Evolutionary conservation across 495 filamentous ascomycete genomes (phyloP).

Genomic region (Cladorrhinum samala): DNA sequence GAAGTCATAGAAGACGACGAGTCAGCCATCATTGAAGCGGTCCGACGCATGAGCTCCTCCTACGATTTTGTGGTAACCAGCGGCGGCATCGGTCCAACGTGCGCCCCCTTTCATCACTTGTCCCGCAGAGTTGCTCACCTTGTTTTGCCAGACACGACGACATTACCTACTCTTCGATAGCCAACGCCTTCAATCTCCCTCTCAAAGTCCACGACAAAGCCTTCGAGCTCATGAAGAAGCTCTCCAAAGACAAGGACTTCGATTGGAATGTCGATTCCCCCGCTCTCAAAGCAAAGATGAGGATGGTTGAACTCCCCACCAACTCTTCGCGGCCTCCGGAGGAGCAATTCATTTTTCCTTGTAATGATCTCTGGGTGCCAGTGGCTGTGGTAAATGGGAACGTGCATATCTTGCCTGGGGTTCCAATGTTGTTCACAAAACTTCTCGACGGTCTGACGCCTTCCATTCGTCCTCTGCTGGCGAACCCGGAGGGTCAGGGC

Average conservation of each 20-base stretch:
- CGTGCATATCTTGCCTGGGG: conserved; percentile 85
- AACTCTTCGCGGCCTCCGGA: conserved; percentile 55
- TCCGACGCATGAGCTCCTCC: conserved; percentile 71
- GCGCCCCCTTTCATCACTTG: conserved; percentile 4
- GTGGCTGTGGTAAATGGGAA: conserved; percentile 84
- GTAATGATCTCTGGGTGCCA: conserved; percentile 86
- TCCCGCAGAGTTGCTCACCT: not conserved
- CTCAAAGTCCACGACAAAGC: conserved; percentile 70
- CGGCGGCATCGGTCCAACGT: conserved; percentile 95
- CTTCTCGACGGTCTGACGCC: conserved; percentile 74
- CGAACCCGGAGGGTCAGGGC: conserved; percentile 73
- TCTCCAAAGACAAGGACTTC: conserved; percentile 72
- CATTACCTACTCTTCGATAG: conserved; percentile 93
- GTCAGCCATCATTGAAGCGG: conserved; percentile 80
- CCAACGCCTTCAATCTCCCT: conserved; percentile 74
- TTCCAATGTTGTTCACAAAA: conserved; percentile 66
- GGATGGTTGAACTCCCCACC: conserved; percentile 83
- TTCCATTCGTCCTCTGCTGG: conserved; percentile 57
- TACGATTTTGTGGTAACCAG: conserved; percentile 95
- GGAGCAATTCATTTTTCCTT: conserved; percentile 68
- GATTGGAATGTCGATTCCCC: conserved; percentile 80
- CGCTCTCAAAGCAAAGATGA: conserved; percentile 67
- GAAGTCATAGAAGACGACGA: conserved; percentile 94
- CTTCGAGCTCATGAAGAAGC: conserved; percentile 71
- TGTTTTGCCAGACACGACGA: conserved; percentile 70